Conservation (phyloP, 2,329 filamentous ascomycete genomes). For the Penicillium thymicola region DNA sequence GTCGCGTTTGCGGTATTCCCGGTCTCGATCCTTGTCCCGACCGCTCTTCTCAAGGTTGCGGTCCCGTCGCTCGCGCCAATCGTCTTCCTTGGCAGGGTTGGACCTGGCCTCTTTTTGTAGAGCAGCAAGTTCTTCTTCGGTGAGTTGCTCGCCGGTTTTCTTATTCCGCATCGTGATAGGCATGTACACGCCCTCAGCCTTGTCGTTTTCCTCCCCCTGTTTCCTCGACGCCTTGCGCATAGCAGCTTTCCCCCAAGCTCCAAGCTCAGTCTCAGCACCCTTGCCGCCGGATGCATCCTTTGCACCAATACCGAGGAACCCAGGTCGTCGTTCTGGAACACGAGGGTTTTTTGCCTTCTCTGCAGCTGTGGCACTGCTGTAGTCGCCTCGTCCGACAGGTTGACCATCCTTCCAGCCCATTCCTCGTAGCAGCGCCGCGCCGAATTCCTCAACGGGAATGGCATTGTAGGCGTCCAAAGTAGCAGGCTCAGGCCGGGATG, state of each 20-base stretch:
- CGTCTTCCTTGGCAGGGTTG: constrained; percentile 42
- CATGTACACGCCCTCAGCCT: constrained; percentile 53
- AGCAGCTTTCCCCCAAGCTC: constrained; percentile 69
- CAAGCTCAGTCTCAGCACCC: constrained; percentile 65
- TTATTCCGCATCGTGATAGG: constrained; percentile 61
- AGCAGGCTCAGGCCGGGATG: constrained; percentile 68
- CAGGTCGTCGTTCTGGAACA: constrained; percentile 67
- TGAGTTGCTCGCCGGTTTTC: constrained; percentile 60
- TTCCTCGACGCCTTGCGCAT: constrained; percentile 57
- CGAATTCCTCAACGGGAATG: constrained; percentile 92
- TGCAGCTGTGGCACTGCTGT: constrained; percentile 39
- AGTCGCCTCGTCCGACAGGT: constrained; percentile 55
- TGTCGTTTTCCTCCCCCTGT: constrained; percentile 49
- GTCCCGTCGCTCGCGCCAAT: constrained; percentile 46
- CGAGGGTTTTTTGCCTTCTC: constrained; percentile 58
- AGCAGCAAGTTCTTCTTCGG: constrained; percentile 59
- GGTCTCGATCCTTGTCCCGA: constrained; percentile 36
- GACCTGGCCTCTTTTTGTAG: constrained; percentile 49
- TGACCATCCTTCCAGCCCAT: constrained; percentile 89
- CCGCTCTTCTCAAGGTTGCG: constrained; percentile 42
- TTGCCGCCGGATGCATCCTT: constrained; percentile 64
- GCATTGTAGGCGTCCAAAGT: constrained; percentile 81
- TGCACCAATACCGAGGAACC: constrained; percentile 82
- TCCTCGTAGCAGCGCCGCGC: constrained; percentile 79
- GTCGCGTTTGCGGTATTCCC: constrained; percentile 34